A percentile compares a stretch with the other conserved stretches of the same genome.
phyloP scores from a whole-genome alignment of 805 yeast genomes.

The Saccharomyces kudriavzevii region DNA sequence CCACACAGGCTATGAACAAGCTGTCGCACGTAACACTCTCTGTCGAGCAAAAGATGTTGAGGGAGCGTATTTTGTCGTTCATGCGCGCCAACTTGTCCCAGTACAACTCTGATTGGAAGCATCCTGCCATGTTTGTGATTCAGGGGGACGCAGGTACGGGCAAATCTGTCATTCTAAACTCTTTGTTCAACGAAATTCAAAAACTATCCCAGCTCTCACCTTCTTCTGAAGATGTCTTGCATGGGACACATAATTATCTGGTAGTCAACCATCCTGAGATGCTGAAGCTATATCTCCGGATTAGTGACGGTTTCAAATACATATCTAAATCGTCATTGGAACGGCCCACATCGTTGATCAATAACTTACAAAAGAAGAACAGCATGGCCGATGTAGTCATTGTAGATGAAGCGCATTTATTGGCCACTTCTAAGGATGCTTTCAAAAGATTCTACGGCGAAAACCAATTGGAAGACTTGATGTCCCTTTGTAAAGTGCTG shows the following conservation, averaged over 20 bases:
- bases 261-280: conserved; percentile 44
- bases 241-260: conserved; percentile 31
- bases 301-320: conserved; percentile 32
- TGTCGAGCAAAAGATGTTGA: conserved; percentile 32
- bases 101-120: conserved; percentile 10
- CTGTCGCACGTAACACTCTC: conserved; percentile 32
- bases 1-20: conserved; percentile 31
- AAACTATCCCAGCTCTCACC: conserved; percentile 14
- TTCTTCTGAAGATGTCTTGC: conserved; percentile 13
- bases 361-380: conserved; percentile 26
- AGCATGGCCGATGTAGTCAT: conserved; percentile 33
- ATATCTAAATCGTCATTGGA: conserved; percentile 34
- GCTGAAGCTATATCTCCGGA: conserved; percentile 37
- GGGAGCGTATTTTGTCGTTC: conserved; percentile 26
- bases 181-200: conserved; percentile 38
- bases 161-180: conserved; percentile 37
- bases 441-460: conserved; percentile 38
- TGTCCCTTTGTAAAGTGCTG: conserved; percentile 33
- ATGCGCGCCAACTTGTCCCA: conserved; percentile 18
- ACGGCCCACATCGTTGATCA: conserved; percentile 39
- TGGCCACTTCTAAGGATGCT: conserved; percentile 38
- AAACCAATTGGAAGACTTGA: conserved; percentile 36
- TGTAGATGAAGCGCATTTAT: conserved; percentile 40
- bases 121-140: conserved; percentile 34
- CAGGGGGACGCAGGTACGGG: conserved; percentile 46